Evolutionary conservation across 495 filamentous ascomycete genomes (phyloP), one percentile per base, ranked within the genome.

Genomic region (Hypoxylon perforatum): DNA sequence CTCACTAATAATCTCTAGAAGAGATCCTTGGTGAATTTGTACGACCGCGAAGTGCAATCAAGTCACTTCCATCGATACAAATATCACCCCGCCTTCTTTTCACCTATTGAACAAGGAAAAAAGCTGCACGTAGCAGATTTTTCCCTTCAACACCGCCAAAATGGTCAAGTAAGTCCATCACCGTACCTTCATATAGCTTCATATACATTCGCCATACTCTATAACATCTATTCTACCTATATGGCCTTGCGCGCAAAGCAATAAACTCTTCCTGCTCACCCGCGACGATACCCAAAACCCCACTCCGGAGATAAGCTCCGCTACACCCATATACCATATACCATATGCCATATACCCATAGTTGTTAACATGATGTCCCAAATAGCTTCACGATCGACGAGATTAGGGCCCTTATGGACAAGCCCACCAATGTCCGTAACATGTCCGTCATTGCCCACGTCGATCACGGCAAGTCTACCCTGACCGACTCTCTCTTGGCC

Each of bases 401-500:
- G 89, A 92, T 99, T 87, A 92, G 95, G 83, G 76, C 71, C 67
- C 88, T 99, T 84, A 99, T 99, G 95, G 94, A 97, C 92, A 91
- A 91, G 80, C 88, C 91, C 83, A 91, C 90, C 77, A 99, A 99
- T 86, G 95, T 98, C 87, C 92, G 95, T 82, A 82, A 82, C 77
- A 99, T 98, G 96, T 97, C 95, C 84, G 95, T 99, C 81, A 99
- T 99, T 91, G 95, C 95, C 80, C 95, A 99, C 85, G 93, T 99
- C 87, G 95, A 99, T 86, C 95, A 99, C 88, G 95, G 95, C 85
- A 99, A 99, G 84, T 99, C 95, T 73, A 99, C 95, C 76, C 87
- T 99, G 73, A 97, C 93, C 87, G 95, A 99, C 82, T 97, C 95
- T 71, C 93, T 99, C 73, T 90, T 99, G 77, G 92, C 96, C 82